A percentile compares a stretch with the other conserved stretches of the same genome.
Evolutionary conservation across 805 yeast genomes (phyloP).

Genomic region (Ogataea haglerorum): DNA sequence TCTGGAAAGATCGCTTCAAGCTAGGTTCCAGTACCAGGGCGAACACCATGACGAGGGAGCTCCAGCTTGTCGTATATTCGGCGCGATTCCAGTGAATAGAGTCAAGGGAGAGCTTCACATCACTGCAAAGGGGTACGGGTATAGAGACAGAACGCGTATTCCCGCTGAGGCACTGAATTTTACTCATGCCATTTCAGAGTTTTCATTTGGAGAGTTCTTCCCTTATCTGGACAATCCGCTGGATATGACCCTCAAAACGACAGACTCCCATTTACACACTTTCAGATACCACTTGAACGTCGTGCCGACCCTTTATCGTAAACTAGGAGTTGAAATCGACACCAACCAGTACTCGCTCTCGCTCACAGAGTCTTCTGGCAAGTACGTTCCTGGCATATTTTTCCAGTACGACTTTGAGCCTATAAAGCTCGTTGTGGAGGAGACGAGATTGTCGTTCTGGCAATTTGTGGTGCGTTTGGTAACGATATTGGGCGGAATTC

Average conservation of each 20-base stretch:
- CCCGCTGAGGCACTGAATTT: conserved; percentile 60
- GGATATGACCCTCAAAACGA: conserved; percentile 64
- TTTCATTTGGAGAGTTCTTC: conserved; percentile 86
- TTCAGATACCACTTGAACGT: conserved; percentile 71
- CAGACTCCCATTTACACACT: conserved; percentile 45
- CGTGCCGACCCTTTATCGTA: conserved; percentile 76
- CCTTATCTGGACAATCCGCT: conserved; percentile 87
- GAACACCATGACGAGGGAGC: conserved; percentile 46
- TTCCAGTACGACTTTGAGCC: conserved; percentile 90
- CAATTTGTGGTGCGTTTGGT: conserved; percentile 75
- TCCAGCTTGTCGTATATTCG: conserved; percentile 85
- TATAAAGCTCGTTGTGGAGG: conserved; percentile 63
- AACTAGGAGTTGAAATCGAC: conserved; percentile 67
- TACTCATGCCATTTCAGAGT: conserved; percentile 80
- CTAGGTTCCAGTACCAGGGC: conserved; percentile 53
- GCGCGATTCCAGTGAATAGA: conserved; percentile 77
- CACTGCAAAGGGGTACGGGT: conserved; percentile 72
- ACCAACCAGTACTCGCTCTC: conserved; percentile 85
- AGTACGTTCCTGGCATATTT: conserved; percentile 68
- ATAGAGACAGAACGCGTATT: conserved; percentile 45
- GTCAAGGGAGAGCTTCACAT: conserved; percentile 85
- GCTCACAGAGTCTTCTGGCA: conserved; percentile 31
- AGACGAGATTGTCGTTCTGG: conserved; percentile 69
- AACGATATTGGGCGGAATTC: conserved; percentile 79
- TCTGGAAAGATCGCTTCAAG: conserved; percentile 61